phyloP scores from a whole-genome alignment of 1,284 basidiomycete genomes.

The Laetiporus sulphureus region DNA sequence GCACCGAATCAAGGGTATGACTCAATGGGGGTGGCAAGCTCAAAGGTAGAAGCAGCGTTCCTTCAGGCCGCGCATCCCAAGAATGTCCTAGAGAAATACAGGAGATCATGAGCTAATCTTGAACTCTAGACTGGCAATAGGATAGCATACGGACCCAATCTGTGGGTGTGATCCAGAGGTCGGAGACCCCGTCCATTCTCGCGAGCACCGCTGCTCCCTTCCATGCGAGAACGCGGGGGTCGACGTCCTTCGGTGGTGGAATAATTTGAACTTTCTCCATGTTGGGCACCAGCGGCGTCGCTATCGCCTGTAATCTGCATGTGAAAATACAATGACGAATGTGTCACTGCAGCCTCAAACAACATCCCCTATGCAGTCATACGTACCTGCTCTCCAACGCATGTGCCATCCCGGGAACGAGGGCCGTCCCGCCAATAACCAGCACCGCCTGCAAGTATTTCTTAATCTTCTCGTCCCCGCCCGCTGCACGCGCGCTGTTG shows the following conservation, averaged over 20 bases:
- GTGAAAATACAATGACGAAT: conserved; percentile 2
- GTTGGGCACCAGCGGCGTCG: conserved; percentile 71
- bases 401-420: conserved; percentile 70
- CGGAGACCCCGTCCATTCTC: conserved; percentile 84
- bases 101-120: too few relatives aligned
- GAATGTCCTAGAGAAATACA: conserved; percentile 41
- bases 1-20: too few relatives aligned
- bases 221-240: conserved; percentile 88
- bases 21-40: too few relatives aligned
- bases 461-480: conserved; percentile 84
- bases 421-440: conserved; percentile 79
- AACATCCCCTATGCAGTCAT: conserved; percentile 14
- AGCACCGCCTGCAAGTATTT: conserved; percentile 88
- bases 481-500: conserved; percentile 81
- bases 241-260: conserved; percentile 88
- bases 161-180: conserved; percentile 81
- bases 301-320: conserved; percentile 72
- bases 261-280: conserved; percentile 87
- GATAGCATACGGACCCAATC: conserved; percentile 70
- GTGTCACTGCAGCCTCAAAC: neutral
- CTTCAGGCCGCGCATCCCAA: conserved; percentile 75
- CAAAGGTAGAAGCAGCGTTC: conserved; percentile 72
- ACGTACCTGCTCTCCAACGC: conserved; percentile 71
- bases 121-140: conserved; percentile 3
- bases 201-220: conserved; percentile 94